Conservation (phyloP, 441 rosid genomes). For the Gossypium laxum region DNA sequence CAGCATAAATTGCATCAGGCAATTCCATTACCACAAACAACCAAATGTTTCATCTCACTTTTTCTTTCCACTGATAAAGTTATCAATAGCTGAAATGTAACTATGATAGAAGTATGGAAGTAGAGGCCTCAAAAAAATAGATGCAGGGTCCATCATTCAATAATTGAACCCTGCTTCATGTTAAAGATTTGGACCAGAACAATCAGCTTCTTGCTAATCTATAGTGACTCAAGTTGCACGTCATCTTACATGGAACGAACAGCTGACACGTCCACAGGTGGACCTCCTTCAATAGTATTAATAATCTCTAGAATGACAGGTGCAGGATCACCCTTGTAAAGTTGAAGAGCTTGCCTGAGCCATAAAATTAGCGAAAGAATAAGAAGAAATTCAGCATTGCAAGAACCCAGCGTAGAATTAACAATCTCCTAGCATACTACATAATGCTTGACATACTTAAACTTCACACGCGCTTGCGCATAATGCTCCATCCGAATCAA, state of each 20-base stretch:
- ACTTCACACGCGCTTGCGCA: conserved; percentile 89
- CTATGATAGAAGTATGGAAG: neutral
- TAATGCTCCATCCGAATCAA: conserved; percentile 87
- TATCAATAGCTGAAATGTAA: neutral
- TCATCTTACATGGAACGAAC: conserved; percentile 85
- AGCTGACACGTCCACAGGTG: conserved; percentile 84
- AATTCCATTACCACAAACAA: conserved; percentile 1
- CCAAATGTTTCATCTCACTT: neutral
- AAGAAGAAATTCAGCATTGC: neutral
- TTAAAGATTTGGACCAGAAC: neutral
- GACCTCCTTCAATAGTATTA: conserved; percentile 93
- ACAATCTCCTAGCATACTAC: neutral
- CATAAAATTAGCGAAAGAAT: conserved; percentile 18
- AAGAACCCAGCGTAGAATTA: neutral
- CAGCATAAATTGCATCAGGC: conserved; percentile 21
- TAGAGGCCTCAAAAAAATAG: neutral
- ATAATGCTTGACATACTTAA: conserved; percentile 48
- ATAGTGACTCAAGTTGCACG: conserved; percentile 4
- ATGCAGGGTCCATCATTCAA: neutral
- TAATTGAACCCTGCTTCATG: neutral
- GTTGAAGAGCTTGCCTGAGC: conserved; percentile 87
- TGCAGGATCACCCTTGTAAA: conserved; percentile 64
- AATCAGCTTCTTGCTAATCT: conserved; percentile 11
- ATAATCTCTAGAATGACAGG: conserved; percentile 74
- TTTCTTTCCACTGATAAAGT: conserved; percentile 4